Evolutionary conservation across 768 basidiomycete genomes (phyloP).

Genomic region (Suillus decipiens): DNA sequence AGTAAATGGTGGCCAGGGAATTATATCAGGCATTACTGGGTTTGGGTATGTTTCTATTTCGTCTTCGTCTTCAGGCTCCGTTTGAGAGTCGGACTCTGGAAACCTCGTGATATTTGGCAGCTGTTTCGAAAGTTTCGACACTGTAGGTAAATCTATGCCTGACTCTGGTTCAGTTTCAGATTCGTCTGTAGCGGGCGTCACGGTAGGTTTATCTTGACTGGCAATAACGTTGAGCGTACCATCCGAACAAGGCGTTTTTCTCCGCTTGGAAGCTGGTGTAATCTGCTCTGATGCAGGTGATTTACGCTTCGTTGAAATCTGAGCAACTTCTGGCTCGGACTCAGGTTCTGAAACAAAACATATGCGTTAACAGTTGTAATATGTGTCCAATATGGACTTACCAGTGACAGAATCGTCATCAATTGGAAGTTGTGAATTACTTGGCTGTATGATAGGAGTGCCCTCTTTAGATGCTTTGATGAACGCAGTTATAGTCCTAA

Average conservation of each 20-base stretch:
- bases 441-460: background rate
- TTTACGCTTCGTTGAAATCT: constrained; percentile 25
- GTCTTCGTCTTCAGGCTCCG: constrained; percentile 47
- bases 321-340: constrained; percentile 21
- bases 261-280: constrained; percentile 21
- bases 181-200: constrained; percentile 26
- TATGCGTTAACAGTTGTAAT: background rate
- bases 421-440: background rate
- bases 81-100: constrained; percentile 35
- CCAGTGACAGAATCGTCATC: constrained; percentile 30
- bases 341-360: constrained; percentile 30
- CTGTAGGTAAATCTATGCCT: constrained; percentile 22
- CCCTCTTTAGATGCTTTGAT: constrained; percentile 12
- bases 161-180: constrained; percentile 52
- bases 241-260: constrained; percentile 13
- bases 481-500: constrained; percentile 25
- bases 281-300: constrained; percentile 19
- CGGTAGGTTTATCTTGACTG: no score
- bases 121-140: constrained; percentile 13
- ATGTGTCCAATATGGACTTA: background rate
- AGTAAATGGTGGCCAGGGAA: background rate
- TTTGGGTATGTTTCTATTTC: constrained; percentile 25
- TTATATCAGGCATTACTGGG: constrained; percentile 24
- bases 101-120: background rate
- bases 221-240: constrained; percentile 17